A percentile compares a stretch with the other conserved stretches of the same genome.
Evolutionary conservation across 2,329 filamentous ascomycete species (phyloP).

Genomic region (Talaromyces sp.): DNA sequence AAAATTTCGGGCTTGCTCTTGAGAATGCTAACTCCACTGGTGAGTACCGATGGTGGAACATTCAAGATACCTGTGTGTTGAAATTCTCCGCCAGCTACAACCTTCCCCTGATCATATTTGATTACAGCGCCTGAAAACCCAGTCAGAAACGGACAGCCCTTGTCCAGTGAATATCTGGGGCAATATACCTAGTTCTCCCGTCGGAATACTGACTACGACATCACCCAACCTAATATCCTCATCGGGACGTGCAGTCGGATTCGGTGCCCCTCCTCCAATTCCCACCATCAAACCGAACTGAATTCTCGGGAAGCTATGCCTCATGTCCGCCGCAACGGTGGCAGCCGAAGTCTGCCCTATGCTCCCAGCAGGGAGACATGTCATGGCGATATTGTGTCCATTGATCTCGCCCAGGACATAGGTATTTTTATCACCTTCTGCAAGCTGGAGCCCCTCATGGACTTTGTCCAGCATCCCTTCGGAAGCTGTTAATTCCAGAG

Average conservation of each 20-base stretch:
- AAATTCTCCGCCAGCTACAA: no score
- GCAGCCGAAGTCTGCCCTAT: not conserved
- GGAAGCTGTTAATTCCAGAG: no score
- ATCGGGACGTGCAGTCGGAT: not conserved
- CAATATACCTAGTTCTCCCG: not conserved
- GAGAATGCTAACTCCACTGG: no score
- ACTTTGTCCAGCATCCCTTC: no score
- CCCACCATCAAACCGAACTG: constrained; percentile 1
- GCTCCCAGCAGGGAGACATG: not conserved
- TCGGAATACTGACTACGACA: not conserved
- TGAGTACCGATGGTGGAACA: no score
- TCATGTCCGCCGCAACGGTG: not conserved
- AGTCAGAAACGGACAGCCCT: no score
- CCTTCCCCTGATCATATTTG: no score
- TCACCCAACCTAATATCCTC: not conserved
- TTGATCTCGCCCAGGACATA: constrained; percentile 4
- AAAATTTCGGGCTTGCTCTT: no score
- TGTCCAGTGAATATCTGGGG: not conserved
- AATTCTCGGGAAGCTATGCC: constrained; percentile 19
- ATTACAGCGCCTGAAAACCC: no score
- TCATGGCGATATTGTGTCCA: constrained; percentile 11
- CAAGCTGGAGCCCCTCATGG: no score
- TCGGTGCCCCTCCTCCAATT: not conserved
- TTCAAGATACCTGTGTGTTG: no score
- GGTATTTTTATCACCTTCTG: not conserved